phyloP scores from a whole-genome alignment of 148 eudicot species.

The Rhododendron ovatum region DNA sequence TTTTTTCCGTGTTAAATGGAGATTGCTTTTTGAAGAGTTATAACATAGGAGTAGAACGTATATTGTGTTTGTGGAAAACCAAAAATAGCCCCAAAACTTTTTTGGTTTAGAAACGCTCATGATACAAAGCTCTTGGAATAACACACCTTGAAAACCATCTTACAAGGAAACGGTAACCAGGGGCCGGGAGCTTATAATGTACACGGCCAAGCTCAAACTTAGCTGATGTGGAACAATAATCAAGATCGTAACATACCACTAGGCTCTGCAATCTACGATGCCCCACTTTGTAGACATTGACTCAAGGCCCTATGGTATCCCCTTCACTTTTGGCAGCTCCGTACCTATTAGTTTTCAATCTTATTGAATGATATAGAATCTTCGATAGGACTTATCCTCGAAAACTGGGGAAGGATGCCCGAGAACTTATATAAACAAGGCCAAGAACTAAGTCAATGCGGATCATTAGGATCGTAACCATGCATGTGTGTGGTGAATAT shows the following conservation, averaged over 20 bases:
- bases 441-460: neutral
- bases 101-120: no score
- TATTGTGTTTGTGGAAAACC: neutral
- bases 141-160: no score
- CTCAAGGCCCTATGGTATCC: neutral
- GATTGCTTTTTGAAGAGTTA: neutral
- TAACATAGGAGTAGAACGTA: neutral
- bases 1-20: no score
- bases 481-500: no score
- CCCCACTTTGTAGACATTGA: no score
- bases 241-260: neutral
- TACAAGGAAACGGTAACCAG: no score
- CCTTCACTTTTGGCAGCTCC: neutral
- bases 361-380: neutral
- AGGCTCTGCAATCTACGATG: no score
- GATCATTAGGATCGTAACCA: neutral
- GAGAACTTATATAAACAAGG: no score
- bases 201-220: neutral
- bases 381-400: neutral
- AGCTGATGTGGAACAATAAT: neutral
- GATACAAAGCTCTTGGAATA: no score
- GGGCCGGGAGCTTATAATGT: no score
- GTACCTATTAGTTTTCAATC: no score
- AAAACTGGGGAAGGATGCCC: no score
- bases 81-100: neutral